Evolutionary conservation across 257 asterid genomes (phyloP).

Genomic region (Solanum pimpinellifolium): DNA sequence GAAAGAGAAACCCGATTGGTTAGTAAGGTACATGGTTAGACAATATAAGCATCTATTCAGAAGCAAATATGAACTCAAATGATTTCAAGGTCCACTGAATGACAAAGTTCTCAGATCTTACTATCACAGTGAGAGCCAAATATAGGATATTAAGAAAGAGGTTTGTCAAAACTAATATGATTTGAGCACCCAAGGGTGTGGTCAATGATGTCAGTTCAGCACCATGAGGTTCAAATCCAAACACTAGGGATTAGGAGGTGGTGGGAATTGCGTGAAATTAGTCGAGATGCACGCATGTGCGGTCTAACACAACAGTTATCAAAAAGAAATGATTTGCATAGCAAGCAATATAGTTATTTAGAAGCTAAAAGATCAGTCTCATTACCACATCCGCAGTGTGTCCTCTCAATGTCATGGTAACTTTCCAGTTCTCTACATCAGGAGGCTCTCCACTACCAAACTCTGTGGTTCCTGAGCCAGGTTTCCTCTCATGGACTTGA

Average conservation of each 20-base stretch:
- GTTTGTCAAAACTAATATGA: not conserved
- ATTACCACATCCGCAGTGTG: slow-evolving; percentile 99
- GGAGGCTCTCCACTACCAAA: slow-evolving; percentile 99
- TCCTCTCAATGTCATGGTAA: slow-evolving; percentile 87
- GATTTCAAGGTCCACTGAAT: not conserved
- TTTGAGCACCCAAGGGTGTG: not conserved
- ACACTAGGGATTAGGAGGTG: not conserved
- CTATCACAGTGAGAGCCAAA: not conserved
- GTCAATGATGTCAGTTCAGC: not conserved
- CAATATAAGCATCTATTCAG: not conserved
- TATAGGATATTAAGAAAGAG: not conserved
- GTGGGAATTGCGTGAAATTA: not conserved
- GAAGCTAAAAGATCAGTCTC: not conserved
- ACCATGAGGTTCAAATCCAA: not conserved
- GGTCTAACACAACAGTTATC: not conserved
- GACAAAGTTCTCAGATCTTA: not conserved
- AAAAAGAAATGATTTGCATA: not conserved
- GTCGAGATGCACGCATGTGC: not conserved
- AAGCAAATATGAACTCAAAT: not conserved
- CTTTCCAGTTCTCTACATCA: slow-evolving; percentile 97
- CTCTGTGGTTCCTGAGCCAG: slow-evolving; percentile 93
- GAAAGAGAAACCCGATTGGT: slow-evolving; percentile 34
- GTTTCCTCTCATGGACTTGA: slow-evolving; percentile 90
- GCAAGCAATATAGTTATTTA: not conserved
- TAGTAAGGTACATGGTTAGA: slow-evolving; percentile 16